Evolutionary conservation across 352 stramenopile genomes (phyloP), one percentile per base, ranked within the genome.

Genomic region (Phytophthora quininea): DNA sequence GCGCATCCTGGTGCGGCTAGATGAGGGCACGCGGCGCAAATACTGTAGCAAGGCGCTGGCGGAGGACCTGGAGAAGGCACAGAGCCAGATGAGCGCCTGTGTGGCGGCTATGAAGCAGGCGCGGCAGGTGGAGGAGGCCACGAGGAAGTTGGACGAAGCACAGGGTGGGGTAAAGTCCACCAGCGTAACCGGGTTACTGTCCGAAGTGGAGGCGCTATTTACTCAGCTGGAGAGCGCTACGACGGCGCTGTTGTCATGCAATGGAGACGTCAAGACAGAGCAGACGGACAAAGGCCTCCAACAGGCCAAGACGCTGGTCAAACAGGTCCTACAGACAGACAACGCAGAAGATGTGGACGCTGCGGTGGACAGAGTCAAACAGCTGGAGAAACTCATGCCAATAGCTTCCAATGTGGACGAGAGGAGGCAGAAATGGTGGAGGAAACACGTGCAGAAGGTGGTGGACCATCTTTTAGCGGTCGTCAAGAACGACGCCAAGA

Each of bases 41-140:
- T 80, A 76, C 60, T 82, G 74, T 37, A 45, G 54, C 37, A 50
- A 27, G 1, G 71, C 74, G 15, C 58, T 82, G 9, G 62, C 62
- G n/a, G 58, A 80, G 30, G 74, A 82, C 45, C 52, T 80, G 1
- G 35, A 71, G 19, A 35, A 47, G 32, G 69, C 58, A 5, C 45
- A 65, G 52, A 32, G 5, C 7, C 52, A 69, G 31, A 43, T 78
- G 52, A 30, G 32, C 29, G 59, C 60, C 32, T 83, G 75, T 12
- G 45, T 38, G n/a, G 62, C 59, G 3, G 64, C 71, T 2, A 61
- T 78, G 69, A 30, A 43, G 37, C 64, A 83, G 35, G 62, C 67
- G 3, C 62, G 62, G 54, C 69, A 83, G 59, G 71, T 83, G 55
- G 55, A 73, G 35, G 75, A 83, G 47, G 75, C 75, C 42, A 79